Conservation (phyloP, 164 flowering plant species). For the Chloranthus sessilifolius region DNA sequence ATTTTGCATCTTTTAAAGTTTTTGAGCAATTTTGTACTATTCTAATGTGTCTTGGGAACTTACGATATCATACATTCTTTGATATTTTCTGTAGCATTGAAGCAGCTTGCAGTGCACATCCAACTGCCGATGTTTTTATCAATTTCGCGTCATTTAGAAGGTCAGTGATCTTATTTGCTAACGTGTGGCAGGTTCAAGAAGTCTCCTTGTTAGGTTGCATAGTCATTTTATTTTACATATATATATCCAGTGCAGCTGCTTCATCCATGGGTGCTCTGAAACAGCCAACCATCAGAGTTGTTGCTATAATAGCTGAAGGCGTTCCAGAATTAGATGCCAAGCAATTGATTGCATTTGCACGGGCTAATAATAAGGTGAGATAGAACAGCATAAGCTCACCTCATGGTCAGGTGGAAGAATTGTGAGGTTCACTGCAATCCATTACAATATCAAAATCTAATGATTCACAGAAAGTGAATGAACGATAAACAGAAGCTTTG, state of each 20-base stretch:
- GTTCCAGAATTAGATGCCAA: slow-evolving; percentile 93
- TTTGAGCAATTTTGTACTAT: no score
- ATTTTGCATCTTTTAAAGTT: not conserved
- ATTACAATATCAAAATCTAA: not conserved
- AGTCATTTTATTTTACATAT: slow-evolving; percentile 5
- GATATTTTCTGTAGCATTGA: slow-evolving; percentile 70
- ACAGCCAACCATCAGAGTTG: slow-evolving; percentile 87
- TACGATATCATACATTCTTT: no score
- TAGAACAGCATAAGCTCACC: no score
- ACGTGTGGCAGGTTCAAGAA: not conserved
- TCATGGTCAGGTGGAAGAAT: no score
- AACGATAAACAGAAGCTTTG: not conserved
- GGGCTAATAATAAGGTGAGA: slow-evolving; percentile 80
- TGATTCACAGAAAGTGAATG: not conserved
- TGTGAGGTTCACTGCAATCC: no score
- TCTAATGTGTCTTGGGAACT: no score
- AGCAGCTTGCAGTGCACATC: slow-evolving; percentile 89
- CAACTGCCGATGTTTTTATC: slow-evolving; percentile 94
- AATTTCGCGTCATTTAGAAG: slow-evolving; percentile 95
- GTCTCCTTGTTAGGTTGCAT: not conserved
- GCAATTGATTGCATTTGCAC: slow-evolving; percentile 83
- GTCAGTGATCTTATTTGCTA: slow-evolving; percentile 28
- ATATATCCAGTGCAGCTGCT: slow-evolving; percentile 74
- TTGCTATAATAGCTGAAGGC: slow-evolving; percentile 95
- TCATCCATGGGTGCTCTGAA: slow-evolving; percentile 88